Evolutionary conservation across 192 early-diverging fungal species (phyloP).

Genomic region (Phlyctochytrium planicorne): DNA sequence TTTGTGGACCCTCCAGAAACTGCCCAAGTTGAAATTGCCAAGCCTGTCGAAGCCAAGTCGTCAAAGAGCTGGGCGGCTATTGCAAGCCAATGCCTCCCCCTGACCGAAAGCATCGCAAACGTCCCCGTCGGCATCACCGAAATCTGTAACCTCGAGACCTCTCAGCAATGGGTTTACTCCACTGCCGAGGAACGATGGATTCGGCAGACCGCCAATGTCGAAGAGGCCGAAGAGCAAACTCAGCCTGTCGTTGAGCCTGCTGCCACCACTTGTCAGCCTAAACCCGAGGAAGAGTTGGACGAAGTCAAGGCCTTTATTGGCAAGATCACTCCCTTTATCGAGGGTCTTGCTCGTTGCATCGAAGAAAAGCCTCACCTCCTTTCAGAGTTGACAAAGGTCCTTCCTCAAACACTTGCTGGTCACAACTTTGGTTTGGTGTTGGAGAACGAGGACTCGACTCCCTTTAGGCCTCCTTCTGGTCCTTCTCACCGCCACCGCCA

Average conservation of each 20-base stretch:
- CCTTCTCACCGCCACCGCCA: background rate
- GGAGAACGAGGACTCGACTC: no score
- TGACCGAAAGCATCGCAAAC: no score
- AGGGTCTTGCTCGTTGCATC: conserved; percentile 8
- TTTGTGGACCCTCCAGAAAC: no score
- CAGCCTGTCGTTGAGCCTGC: no score
- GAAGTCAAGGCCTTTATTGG: conserved; percentile 8
- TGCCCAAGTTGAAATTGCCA: no score
- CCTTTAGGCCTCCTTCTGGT: background rate
- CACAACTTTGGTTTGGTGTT: conserved; percentile 22
- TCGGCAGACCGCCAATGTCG: background rate
- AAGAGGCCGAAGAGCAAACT: background rate
- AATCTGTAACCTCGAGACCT: background rate
- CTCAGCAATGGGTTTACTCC: background rate
- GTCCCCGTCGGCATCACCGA: background rate
- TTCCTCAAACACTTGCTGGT: conserved; percentile 24
- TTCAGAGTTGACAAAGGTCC: conserved; percentile 4
- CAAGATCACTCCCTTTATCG: conserved; percentile 14
- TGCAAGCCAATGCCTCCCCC: background rate
- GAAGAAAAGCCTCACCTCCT: conserved; percentile 19
- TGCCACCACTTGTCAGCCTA: background rate
- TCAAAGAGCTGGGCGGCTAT: background rate
- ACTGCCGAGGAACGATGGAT: background rate
- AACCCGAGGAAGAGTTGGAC: background rate
- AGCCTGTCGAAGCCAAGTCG: no score